Percentiles rank a stretch among this genome's conserved stretches.
Evolutionary conservation across 306 rosid species (phyloP).

Genomic region (Cicer cuneatum): DNA sequence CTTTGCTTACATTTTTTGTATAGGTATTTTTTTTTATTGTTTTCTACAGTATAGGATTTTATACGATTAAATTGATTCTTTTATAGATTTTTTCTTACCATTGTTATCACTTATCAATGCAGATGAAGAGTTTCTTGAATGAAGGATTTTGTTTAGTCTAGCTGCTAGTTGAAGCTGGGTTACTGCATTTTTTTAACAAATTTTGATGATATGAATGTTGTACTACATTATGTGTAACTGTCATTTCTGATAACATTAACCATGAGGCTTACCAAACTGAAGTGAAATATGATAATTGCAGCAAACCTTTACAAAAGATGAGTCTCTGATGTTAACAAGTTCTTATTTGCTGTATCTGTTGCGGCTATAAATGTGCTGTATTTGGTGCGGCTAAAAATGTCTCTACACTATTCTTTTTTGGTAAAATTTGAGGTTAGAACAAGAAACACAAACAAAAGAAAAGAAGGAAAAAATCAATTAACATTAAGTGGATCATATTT

Average conservation of each 20-base stretch:
- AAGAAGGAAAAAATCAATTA: background rate
- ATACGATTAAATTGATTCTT: slow-evolving; percentile 40
- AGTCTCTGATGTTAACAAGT: background rate
- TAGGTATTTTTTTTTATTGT: slow-evolving; percentile 33
- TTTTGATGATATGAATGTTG: no score
- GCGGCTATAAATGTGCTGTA: no score
- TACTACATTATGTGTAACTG: no score
- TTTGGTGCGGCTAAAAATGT: background rate
- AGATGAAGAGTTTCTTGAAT: slow-evolving; percentile 19
- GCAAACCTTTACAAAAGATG: background rate
- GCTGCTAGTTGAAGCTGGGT: background rate
- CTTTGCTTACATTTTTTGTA: slow-evolving; percentile 27
- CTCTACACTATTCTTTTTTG: background rate
- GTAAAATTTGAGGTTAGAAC: background rate
- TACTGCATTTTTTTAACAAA: background rate
- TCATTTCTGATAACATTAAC: no score
- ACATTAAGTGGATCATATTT: background rate
- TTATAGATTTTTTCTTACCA: slow-evolving; percentile 31
- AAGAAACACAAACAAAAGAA: background rate
- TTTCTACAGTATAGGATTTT: slow-evolving; percentile 16
- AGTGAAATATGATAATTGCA: background rate
- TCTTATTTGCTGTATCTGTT: background rate
- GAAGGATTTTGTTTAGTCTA: slow-evolving; percentile 6
- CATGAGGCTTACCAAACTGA: background rate
- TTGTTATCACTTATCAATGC: slow-evolving; percentile 10